Evolutionary conservation across 805 yeast genomes (phyloP).

Genomic region (Yarrowia sp.): DNA sequence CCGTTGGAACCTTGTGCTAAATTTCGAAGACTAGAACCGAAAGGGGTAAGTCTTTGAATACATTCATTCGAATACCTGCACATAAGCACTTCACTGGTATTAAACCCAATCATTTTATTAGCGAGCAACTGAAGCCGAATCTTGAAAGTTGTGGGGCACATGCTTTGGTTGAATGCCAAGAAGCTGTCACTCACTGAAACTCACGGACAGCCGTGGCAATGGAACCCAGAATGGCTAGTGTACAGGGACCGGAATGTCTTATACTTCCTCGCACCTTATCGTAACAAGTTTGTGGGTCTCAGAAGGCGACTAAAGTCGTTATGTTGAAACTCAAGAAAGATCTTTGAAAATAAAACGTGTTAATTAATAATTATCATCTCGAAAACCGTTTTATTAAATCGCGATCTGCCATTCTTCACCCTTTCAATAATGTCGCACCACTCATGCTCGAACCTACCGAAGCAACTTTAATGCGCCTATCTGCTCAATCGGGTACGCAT

Average conservation of each 20-base stretch:
- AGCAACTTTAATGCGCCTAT: conserved; percentile 3
- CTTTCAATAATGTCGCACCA: neutral
- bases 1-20: neutral
- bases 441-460: neutral
- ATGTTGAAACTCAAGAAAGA: neutral
- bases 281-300: neutral
- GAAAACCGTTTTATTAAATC: too few relatives aligned
- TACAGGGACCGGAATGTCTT: neutral
- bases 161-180: neutral
- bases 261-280: neutral
- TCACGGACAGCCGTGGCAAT: neutral
- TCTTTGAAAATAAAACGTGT: too few relatives aligned
- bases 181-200: neutral
- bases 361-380: too few relatives aligned
- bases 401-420: too few relatives aligned
- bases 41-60: neutral
- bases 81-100: neutral
- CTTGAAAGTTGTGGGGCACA: neutral
- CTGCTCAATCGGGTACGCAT: conserved; percentile 19
- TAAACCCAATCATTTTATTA: neutral
- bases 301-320: neutral
- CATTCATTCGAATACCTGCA: neutral
- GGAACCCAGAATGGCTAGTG: neutral
- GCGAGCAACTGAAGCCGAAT: neutral
- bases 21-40: neutral